Evolutionary conservation across 1,284 basidiomycete species (phyloP).

Genomic region (Phlebopus sp.): DNA sequence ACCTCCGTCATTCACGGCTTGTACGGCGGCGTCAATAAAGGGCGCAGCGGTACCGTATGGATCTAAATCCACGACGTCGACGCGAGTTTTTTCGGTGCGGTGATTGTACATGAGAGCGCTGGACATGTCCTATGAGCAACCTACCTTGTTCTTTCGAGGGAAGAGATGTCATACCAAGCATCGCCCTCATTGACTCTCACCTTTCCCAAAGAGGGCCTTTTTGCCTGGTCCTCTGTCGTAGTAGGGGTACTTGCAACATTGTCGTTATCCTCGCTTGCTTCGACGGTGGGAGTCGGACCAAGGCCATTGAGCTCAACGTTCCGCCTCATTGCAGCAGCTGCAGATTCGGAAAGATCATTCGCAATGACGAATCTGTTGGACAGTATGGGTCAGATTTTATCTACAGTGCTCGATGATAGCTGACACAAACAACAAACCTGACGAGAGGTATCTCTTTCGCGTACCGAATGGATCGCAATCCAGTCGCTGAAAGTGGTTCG

Average conservation of each 20-base stretch:
- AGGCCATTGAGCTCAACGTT: conserved; percentile 92
- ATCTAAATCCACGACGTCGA: conserved; percentile 95
- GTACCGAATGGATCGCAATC: conserved; percentile 93
- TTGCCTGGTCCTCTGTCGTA: conserved; percentile 17
- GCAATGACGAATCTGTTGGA: conserved; percentile 79
- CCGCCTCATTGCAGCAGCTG: conserved; percentile 82
- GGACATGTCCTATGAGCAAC: background rate
- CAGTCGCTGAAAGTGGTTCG: conserved; percentile 96
- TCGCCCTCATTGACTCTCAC: conserved; percentile 87
- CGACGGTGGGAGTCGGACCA: conserved; percentile 40
- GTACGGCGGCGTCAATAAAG: conserved; percentile 97
- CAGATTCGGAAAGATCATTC: conserved; percentile 87
- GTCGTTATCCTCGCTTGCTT: conserved; percentile 16
- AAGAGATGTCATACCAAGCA: conserved; percentile 66
- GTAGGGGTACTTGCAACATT: conserved; percentile 3
- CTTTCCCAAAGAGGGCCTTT: conserved; percentile 42
- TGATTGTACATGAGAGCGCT: conserved; percentile 92
- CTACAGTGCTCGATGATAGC: background rate
- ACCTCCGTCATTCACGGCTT: conserved; percentile 87
- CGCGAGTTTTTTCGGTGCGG: conserved; percentile 67
- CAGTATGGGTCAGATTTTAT: conserved; percentile 6
- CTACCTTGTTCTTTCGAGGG: background rate
- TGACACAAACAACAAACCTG: conserved; percentile 48
- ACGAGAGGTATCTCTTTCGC: conserved; percentile 95
- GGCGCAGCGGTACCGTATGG: conserved; percentile 97